A percentile compares a stretch with the other conserved stretches of the same genome.
Conservation (phyloP, 2,329 filamentous ascomycete genomes). For the Ophiostoma himal-ulmi region DNA sequence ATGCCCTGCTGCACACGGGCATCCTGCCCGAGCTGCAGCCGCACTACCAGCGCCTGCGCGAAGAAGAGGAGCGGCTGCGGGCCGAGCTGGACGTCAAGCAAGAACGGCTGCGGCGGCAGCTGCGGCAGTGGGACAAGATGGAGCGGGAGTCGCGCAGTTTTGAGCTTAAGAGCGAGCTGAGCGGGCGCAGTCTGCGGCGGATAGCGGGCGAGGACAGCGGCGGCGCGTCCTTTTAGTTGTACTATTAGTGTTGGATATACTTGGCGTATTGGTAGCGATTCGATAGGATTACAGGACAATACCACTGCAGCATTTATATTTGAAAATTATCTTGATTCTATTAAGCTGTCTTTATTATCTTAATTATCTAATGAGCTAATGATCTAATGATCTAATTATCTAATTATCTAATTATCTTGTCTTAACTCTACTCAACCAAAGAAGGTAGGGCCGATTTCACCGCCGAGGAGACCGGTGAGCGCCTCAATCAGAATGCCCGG, state of each 20-base stretch:
- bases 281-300: too few relatives aligned
- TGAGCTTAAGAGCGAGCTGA: conserved; percentile 52
- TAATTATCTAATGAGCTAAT: too few relatives aligned
- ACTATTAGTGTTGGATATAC: not conserved
- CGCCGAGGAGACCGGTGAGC: conserved; percentile 14
- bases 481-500: not conserved
- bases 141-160: conserved; percentile 50
- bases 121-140: conserved; percentile 49
- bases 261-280: not conserved
- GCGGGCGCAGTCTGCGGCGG: conserved; percentile 46
- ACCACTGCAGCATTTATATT: too few relatives aligned
- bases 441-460: conserved; percentile 8
- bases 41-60: conserved; percentile 49
- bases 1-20: conserved; percentile 43
- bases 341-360: not conserved
- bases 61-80: conserved; percentile 54
- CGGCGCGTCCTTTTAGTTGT: conserved; percentile 47
- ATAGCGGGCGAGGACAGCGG: conserved; percentile 53
- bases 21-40: conserved; percentile 50
- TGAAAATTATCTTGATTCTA: too few relatives aligned
- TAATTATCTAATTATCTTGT: not conserved
- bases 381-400: too few relatives aligned
- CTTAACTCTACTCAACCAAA: not conserved
- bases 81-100: conserved; percentile 49
- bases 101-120: conserved; percentile 48